Base-by-base conservation (phyloP, 805 yeast genomes). In the Komagataella pseudopastoris region DNA sequence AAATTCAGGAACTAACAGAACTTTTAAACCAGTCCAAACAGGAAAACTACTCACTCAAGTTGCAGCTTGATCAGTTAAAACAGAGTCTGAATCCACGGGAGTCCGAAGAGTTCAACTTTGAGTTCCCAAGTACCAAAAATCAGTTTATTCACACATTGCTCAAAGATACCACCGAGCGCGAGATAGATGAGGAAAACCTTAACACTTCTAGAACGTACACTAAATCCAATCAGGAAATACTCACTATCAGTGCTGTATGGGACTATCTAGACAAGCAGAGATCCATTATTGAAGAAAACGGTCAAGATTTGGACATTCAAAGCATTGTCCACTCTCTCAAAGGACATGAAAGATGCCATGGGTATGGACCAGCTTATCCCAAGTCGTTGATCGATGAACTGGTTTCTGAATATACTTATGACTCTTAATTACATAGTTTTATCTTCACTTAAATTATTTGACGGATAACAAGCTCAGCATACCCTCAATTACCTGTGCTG, bases 401-500 rank as follows among this genome's bases (percentile, higher is more conserved):
- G 10, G 60, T 75, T 30, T 30, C 17, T 44, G 55, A 18, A 53
- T 51, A 16, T 55, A 56, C 54, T 44, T 55, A 10, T 30, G 39
- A 30, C 14, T 30, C 39, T 30, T 30, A 10, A 10, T 10, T 10
- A 30, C 14, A 30, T 30, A 8, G 39, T 30, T 10, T 10, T 4
- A 10, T 30, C 10, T 30, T 30, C n/a, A 10, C 14, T 30, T 30
- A 30, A 10, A 30, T 30, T 30, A 30, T 30, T 30, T 30, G 14
- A 30, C 39, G 14, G 39, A 30, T 30, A 91, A 72, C 58, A 93
- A 67, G 66, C 88, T 95, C 59, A 93, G 71, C 97, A 93, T 93
- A 51, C 99, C 99, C 60, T 85, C 88, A 47, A 93, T 80, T 63
- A 81, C 83, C 64, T 84, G 85, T 6, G 97, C 95, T 63, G 90